Evolutionary conservation across 805 yeast species (phyloP).

Genomic region (Zygosaccharomyces kombuchaensis): DNA sequence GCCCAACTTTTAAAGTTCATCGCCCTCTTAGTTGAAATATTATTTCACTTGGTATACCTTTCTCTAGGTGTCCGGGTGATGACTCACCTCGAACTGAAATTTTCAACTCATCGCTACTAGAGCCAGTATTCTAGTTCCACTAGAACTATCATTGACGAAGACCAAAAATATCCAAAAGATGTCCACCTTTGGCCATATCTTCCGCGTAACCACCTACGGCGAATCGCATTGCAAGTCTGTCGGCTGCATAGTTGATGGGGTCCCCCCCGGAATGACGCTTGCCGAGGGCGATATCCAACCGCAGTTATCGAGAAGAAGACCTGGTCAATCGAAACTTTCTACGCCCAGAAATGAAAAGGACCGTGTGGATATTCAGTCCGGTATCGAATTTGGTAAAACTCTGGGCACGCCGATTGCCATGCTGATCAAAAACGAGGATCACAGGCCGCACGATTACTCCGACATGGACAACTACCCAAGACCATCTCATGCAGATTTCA

Average conservation of each 20-base stretch:
- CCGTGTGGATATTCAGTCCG: conserved; percentile 86
- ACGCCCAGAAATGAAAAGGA: conserved; percentile 98
- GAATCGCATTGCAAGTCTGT: conserved; percentile 97
- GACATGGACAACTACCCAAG: conserved; percentile 95
- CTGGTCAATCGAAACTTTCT: conserved; percentile 88
- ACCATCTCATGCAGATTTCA: conserved; percentile 97
- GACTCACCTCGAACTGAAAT: not conserved
- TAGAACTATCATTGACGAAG: not conserved
- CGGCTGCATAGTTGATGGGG: conserved; percentile 97
- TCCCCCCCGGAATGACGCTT: conserved; percentile 89
- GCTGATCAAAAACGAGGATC: conserved; percentile 91
- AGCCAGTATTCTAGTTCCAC: not conserved
- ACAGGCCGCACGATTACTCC: conserved; percentile 91
- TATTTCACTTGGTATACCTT: no score
- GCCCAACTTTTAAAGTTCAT: no score
- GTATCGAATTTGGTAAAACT: conserved; percentile 86
- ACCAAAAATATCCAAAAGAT: conserved; percentile 32
- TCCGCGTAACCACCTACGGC: conserved; percentile 90
- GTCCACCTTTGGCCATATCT: conserved; percentile 67
- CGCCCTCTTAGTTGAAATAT: no score
- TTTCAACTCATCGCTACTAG: not conserved
- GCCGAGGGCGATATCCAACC: conserved; percentile 90
- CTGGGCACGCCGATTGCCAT: conserved; percentile 94
- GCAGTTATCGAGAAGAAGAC: conserved; percentile 93
- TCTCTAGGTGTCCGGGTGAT: not conserved